Base-by-base conservation (phyloP, 768 basidiomycete genomes). In the Trametes villosa region DNA sequence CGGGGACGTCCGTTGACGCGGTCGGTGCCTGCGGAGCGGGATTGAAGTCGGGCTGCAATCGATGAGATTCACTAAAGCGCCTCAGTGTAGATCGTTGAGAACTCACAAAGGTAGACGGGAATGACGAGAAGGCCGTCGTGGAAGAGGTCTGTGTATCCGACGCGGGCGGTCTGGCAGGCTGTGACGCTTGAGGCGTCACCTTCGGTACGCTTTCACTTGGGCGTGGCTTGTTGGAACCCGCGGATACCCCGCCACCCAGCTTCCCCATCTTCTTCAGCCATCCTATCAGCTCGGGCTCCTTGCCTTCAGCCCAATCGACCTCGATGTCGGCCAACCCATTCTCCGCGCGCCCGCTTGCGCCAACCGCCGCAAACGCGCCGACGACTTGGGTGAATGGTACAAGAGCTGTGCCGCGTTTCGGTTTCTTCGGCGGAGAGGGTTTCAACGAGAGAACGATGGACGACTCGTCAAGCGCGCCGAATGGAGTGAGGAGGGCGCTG, bases 371-470 rank as follows among this genome's bases (percentile, higher is more conserved):
- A 68, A 91, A 91, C 3, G 92, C 91, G 41, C 88, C 83, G 1
- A 86, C 81, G 45, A 93, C 86, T 65, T 86, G 87, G 59, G 84
- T 82, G 71, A 93, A 94, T 7, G 89, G 86, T 0, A 92, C 83
- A 5, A 91, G 78, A 0, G 92, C 92, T 7, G 81, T 91, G 1
- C 83, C 88, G 40, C 79, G 79, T 64, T 87, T 92, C 5, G 83
- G 81, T n/a, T 81, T 78, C 66, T 84, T 86, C 24, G 80, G 78
- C 0, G 81, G 74, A 0, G 78, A 72, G 20, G 85, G 79, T 69
- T 83, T 89, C 67, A 89, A 75, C 8, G 86, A 86, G 31, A 92
- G 71, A 5, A 91, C 88, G 63, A 92, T 85, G 1, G 86, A 83
- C 1, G 79, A 78, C 0, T 79, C 77, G 65, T 94, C 91, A 1